These are phyloP conservation scores for Mollisiaceae sp. DNA, from an alignment of 2,329 filamentous ascomycete species.

Conservation along the genomic window DNA sequence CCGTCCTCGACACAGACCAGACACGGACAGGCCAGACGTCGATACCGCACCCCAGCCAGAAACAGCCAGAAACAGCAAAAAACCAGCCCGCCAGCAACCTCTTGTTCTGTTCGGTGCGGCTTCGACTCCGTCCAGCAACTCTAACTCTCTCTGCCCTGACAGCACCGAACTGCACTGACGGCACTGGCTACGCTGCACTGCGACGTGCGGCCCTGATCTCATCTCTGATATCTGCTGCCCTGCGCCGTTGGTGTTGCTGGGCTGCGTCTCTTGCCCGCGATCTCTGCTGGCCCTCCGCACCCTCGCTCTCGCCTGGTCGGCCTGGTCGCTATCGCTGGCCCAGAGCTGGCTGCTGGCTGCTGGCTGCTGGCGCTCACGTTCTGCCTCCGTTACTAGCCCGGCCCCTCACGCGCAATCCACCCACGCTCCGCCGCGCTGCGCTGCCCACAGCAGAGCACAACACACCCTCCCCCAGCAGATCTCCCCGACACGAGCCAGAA, in stretches of 20 bases:
- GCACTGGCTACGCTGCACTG: too few relatives aligned
- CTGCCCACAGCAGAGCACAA: not conserved
- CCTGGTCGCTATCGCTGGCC: not conserved
- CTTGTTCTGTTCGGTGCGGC: too few relatives aligned
- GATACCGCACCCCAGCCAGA: not conserved
- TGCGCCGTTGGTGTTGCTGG: not conserved
- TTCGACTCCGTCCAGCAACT: too few relatives aligned
- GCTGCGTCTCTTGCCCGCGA: too few relatives aligned
- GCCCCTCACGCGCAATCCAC: not conserved
- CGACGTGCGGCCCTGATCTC: too few relatives aligned
- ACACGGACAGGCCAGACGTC: not conserved
- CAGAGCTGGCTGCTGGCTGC: not conserved
- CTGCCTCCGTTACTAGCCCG: not conserved
- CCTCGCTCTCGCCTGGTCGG: too few relatives aligned
- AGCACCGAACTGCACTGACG: too few relatives aligned
- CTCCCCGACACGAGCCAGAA: not conserved
- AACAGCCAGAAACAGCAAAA: not conserved
- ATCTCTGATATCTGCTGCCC: not conserved
- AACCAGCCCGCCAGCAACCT: not conserved
- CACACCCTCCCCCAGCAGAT: not conserved
- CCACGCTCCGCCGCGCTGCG: not conserved
- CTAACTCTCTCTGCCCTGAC: too few relatives aligned
- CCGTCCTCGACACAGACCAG: slow-evolving; percentile 7
- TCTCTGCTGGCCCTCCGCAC: too few relatives aligned
- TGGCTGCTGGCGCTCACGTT: too few relatives aligned